A percentile compares a stretch with the other conserved stretches of the same genome.
phyloP scores from a whole-genome alignment of 139 green algal genomes.

The Chlamydomonas asymmetrica region DNA sequence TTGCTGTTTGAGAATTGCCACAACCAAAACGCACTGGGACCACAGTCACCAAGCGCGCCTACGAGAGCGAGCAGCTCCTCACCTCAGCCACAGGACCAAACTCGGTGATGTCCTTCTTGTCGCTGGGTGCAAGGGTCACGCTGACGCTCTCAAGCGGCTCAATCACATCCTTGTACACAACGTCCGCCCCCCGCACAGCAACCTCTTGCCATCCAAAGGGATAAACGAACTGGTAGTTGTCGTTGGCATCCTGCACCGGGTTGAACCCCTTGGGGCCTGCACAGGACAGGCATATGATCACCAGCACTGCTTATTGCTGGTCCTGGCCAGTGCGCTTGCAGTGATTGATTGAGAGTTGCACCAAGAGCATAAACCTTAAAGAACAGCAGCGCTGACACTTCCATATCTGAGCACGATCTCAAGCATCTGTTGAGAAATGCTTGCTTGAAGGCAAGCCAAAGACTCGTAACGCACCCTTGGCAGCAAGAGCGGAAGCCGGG shows the following conservation, averaged over 20 bases:
- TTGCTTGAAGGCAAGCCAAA: slow-evolving; percentile 38
- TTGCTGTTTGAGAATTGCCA: background rate
- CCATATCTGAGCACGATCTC: background rate
- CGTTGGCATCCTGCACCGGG: slow-evolving; percentile 78
- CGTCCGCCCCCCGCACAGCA: slow-evolving; percentile 81
- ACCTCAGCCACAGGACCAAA: slow-evolving; percentile 61
- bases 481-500: slow-evolving; percentile 12
- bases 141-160: slow-evolving; percentile 95
- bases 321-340: background rate
- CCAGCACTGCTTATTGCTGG: background rate
- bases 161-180: slow-evolving; percentile 98
- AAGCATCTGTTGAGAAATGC: slow-evolving; percentile 3
- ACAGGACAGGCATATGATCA: background rate
- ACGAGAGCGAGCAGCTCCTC: background rate
- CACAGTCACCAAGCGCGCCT: background rate
- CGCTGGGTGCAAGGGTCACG: slow-evolving; percentile 85
- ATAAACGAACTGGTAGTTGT: slow-evolving; percentile 95
- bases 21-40: background rate
- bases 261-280: slow-evolving; percentile 71
- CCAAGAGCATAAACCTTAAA: background rate
- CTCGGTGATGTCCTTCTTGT: slow-evolving; percentile 85
- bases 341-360: background rate
- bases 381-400: background rate
- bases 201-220: slow-evolving; percentile 97
- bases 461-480: slow-evolving; percentile 51